These are phyloP conservation scores for Sclerotiophoma versabilis DNA, from an alignment of 2,329 filamentous ascomycete species.

Conservation along the genomic window DNA sequence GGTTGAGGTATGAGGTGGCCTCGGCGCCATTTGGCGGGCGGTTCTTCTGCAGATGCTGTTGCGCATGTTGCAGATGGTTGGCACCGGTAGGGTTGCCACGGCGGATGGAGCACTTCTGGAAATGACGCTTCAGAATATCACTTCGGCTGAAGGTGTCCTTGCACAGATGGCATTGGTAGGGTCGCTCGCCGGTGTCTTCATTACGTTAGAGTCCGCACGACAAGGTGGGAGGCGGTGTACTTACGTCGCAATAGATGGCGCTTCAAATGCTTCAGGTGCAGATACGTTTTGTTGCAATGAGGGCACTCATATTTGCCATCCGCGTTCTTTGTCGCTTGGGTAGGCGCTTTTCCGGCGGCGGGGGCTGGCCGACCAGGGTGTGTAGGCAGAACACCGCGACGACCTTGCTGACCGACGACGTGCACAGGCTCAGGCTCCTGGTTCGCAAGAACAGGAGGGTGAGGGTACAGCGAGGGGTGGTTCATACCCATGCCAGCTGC, in stretches of 20 bases:
- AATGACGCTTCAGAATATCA: conserved; percentile 98
- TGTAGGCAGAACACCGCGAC: conserved; percentile 88
- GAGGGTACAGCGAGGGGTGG: conserved; percentile 49
- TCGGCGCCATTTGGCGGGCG: conserved; percentile 42
- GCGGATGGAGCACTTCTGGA: conserved; percentile 97
- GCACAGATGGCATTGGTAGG: conserved; percentile 97
- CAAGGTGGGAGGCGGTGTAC: conserved; percentile 51
- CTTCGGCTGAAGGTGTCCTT: conserved; percentile 97
- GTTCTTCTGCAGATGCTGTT: conserved; percentile 83
- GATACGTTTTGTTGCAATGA: conserved; percentile 97
- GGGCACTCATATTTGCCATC: conserved; percentile 98
- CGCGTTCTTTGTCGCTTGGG: conserved; percentile 91
- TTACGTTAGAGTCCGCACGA: conserved; percentile 43
- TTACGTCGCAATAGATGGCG: conserved; percentile 94
- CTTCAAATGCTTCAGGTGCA: conserved; percentile 97
- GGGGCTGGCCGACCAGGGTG: conserved; percentile 85
- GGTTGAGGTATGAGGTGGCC: conserved; percentile 46
- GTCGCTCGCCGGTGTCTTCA: conserved; percentile 92
- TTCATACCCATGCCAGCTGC: conserved; percentile 47
- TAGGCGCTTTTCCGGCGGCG: conserved; percentile 78
- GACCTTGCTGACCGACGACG: conserved; percentile 92
- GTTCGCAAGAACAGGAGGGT: conserved; percentile 47
- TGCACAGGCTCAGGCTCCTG: conserved; percentile 74
- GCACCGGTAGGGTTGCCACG: conserved; percentile 94
- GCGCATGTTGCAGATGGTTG: conserved; percentile 91